Evolutionary conservation across 306 rosid species (phyloP), one percentile per base, ranked within the genome.

Genomic region (Arachis hypogaea): DNA sequence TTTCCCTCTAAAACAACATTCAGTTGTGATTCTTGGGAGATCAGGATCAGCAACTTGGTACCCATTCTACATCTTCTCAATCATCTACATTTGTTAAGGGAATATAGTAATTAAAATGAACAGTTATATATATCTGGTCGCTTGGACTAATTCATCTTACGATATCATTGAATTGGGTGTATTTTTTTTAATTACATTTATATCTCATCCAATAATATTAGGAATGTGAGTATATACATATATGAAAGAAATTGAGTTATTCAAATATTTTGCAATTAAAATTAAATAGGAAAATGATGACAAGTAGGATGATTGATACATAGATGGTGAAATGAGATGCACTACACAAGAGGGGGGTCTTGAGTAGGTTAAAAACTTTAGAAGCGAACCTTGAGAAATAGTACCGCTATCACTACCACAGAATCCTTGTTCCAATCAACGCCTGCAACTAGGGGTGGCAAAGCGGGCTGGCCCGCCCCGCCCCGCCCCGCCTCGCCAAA

Each of bases 41-140:
- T 33, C 36, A 33, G 77, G 82, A 68, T 68, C 89, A 75, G 87
- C 85, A 55, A 74, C 92, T 68, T 68, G 82, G 73, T 84, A 75
- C 77, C 92, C 88, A 74, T 85, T 87, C 94, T 85, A 79, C 86
- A 40, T 74, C 87, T 80, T 81, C 90, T 75, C 82, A 79, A 72
- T 61, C 77, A 88, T 91, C 93, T 85, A 81, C 92, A 79, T 79
- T 81, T 49, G 69, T 79, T 76, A 64, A 88, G 88, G 77, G 71
- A 78, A 78, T 52, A 3, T 7, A 61, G 11, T 9, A 51, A 76
- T 33, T 33, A 33, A 33, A 3, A 33, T 33, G 36, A 33, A 33
- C 3, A 33, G 2, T 33, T 33, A 3, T 1, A 33, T 33, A 33
- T 33, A 16, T 3, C 36, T 33, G 36, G 2, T 33, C 36, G 3